Evolutionary conservation across 2,329 filamentous ascomycete genomes (phyloP), one percentile per base, ranked within the genome.

Genomic region (Talaromyces amestolkiae): DNA sequence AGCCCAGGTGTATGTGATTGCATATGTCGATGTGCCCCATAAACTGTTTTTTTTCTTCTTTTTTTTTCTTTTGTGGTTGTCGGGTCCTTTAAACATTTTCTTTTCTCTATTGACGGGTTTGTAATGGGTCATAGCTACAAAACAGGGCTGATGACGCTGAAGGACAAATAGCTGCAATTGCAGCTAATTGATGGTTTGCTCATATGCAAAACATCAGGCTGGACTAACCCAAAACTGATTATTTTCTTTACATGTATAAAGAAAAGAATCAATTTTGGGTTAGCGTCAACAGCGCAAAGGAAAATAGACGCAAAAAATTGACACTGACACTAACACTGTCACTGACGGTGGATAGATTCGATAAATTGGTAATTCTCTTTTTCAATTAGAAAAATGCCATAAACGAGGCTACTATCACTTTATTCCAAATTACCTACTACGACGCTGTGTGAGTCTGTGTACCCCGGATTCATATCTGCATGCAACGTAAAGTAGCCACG

Each of bases 381-480:
- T 59, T 43, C 37, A 58, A 58, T 31, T 8, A 58, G 56, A 58
- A 37, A 41, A n/a, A 5, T n/a, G 35, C 41, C 31, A 10, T 58
- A 19, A 43, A 41, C 15, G 37, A 58, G 56, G 39, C 56, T 24
- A 15, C 47, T n/a, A 51, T 7, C 15, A 58, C 37, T 37, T 31
- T 35, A 27, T 49, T 49, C 27, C 47, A 59, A 45, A 45, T 43
- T 43, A 31, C 13, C 15, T 24, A 39, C 61, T 58, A 56, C 53
- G 51, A 63, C 27, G 43, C 53, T 63, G 51, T 63, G 61, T 58
- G 39, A 47, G 24, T 39, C 31, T 63, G 61, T 63, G 61, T 58
- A 63, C 61, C 61, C 61, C 39, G 35, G 27, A 58, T 58, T 47
- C 61, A 63, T 13, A 27, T 49, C 53, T 63, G 39, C 49, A 56